A percentile compares a stretch with the other conserved stretches of the same genome.
Evolutionary conservation across 202 grass and related monocot genomes (phyloP).

Genomic region (Zoysia matrella): DNA sequence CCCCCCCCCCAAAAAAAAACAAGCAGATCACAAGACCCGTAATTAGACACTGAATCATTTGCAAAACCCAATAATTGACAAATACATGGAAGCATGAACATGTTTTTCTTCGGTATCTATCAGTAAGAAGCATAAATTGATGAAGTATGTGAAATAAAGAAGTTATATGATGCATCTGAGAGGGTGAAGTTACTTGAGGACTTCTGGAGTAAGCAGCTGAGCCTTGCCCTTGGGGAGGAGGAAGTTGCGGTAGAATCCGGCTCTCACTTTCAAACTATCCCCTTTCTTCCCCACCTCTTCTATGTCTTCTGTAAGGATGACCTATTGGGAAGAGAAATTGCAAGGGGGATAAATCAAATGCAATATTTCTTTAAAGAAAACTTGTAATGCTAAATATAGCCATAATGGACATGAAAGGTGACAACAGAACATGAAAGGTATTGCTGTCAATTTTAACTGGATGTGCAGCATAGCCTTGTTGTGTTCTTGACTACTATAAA

Average conservation of each 20-base stretch:
- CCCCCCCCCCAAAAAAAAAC: too few species aligned
- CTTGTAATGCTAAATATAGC: background rate
- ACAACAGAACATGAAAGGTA: background rate
- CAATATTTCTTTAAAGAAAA: background rate
- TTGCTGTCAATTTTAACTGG: background rate
- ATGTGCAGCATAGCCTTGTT: background rate
- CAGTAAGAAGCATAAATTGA: background rate
- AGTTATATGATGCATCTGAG: background rate
- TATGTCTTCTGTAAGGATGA: conserved; percentile 80
- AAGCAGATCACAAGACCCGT: too few species aligned
- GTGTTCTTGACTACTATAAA: background rate
- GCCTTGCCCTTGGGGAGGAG: conserved; percentile 87
- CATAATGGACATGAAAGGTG: background rate
- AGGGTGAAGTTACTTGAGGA: conserved; percentile 75
- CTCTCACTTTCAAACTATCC: conserved; percentile 72
- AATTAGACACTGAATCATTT: too few species aligned
- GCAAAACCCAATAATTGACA: too few species aligned
- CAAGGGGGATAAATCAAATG: background rate
- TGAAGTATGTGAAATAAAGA: background rate
- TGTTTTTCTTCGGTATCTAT: too few species aligned
- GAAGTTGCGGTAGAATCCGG: conserved; percentile 94
- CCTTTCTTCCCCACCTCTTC: conserved; percentile 71
- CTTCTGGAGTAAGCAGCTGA: conserved; percentile 65
- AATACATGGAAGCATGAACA: too few species aligned
- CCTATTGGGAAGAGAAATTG: conserved; percentile 44